These are phyloP conservation scores for Syncephalastrum racemosum DNA, from an alignment of 371 early-diverging fungal genomes.

Conservation along the genomic window DNA sequence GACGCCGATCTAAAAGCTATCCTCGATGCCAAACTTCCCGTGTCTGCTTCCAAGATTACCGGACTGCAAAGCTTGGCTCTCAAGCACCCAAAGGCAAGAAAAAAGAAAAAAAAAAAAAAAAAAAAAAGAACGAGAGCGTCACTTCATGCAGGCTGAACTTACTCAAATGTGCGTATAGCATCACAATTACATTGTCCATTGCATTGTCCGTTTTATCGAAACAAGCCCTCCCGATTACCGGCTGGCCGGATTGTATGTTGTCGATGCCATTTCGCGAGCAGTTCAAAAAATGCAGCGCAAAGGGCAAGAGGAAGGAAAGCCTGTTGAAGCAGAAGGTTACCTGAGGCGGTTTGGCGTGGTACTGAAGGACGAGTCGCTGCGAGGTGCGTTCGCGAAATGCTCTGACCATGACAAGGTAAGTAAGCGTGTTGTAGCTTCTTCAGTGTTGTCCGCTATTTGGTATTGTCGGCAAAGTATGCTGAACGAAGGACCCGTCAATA, in stretches of 20 bases:
- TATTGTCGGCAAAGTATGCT: background rate
- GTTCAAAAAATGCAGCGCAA: slow-evolving; percentile 42
- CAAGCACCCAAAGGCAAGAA: slow-evolving; percentile 54
- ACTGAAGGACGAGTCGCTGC: slow-evolving; percentile 29
- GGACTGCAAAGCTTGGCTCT: slow-evolving; percentile 53
- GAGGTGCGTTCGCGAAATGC: slow-evolving; percentile 36
- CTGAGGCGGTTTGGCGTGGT: slow-evolving; percentile 42
- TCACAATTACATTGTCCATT: slow-evolving; percentile 56
- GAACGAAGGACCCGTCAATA: slow-evolving; percentile 10
- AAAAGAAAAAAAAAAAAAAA: too few relatives aligned
- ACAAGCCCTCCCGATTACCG: slow-evolving; percentile 61
- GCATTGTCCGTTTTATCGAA: slow-evolving; percentile 53
- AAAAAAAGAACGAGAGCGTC: background rate
- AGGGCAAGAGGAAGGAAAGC: slow-evolving; percentile 23
- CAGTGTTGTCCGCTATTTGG: slow-evolving; percentile 9
- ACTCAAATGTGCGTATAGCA: too few relatives aligned
- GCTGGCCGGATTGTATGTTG: slow-evolving; percentile 67
- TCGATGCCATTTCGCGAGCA: slow-evolving; percentile 64
- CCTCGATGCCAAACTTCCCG: slow-evolving; percentile 52
- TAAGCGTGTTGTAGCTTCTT: slow-evolving; percentile 1
- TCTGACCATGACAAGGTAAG: slow-evolving; percentile 49
- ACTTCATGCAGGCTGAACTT: background rate
- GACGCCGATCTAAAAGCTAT: slow-evolving; percentile 60
- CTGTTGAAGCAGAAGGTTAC: slow-evolving; percentile 27
- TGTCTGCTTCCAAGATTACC: slow-evolving; percentile 66